These are phyloP conservation scores for Ceratobasidium sp. DNA, from an alignment of 1,284 basidiomycete species.

Conservation along the genomic window DNA sequence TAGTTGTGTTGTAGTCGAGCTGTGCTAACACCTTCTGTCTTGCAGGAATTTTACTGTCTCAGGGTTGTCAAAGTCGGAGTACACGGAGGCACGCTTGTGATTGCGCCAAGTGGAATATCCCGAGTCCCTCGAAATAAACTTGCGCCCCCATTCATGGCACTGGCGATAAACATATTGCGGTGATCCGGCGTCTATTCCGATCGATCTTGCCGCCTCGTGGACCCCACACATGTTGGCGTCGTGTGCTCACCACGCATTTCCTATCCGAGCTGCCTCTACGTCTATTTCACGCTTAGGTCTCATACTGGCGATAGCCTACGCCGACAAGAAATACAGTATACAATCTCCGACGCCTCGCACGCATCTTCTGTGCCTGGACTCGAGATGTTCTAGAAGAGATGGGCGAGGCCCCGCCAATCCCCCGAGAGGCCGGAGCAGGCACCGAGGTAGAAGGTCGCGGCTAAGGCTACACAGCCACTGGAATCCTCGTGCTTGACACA, in stretches of 20 bases:
- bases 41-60: slow-evolving; percentile 88
- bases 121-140: slow-evolving; percentile 87
- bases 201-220: neutral
- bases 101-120: slow-evolving; percentile 89
- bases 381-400: slow-evolving; percentile 69
- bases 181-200: neutral
- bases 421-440: neutral
- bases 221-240: neutral
- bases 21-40: neutral
- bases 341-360: slow-evolving; percentile 87
- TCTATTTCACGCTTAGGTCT: neutral
- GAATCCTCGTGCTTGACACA: neutral
- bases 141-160: neutral
- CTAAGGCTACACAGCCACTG: slow-evolving; percentile 1
- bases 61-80: slow-evolving; percentile 90
- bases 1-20: neutral
- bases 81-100: slow-evolving; percentile 81
- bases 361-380: slow-evolving; percentile 94
- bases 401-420: slow-evolving; percentile 52
- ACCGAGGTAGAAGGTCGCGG: neutral
- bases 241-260: neutral
- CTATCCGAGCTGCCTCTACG: neutral
- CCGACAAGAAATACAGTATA: slow-evolving; percentile 86
- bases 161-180: neutral
- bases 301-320: neutral